Percentiles rank a stretch among this genome's conserved stretches.
phyloP scores from a whole-genome alignment of 1,139 yeast genomes.

The Taiozyma sp. region DNA sequence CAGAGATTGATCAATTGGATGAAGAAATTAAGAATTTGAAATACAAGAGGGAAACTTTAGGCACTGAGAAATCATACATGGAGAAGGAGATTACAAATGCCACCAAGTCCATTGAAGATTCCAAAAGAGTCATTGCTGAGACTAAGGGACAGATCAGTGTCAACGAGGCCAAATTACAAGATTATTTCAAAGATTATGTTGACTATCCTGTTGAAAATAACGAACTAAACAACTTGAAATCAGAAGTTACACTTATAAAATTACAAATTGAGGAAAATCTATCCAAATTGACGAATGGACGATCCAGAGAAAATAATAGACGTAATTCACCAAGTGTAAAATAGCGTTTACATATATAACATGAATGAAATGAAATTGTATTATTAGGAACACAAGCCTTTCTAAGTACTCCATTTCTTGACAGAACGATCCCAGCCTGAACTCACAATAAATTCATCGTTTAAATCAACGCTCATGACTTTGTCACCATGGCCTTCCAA shows the following conservation, averaged over 20 bases:
- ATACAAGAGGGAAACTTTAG: conserved; percentile 34
- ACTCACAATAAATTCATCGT: conserved; percentile 44
- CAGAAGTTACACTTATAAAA: conserved; percentile 25
- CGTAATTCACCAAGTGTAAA: conserved; percentile 17
- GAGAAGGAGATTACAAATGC: conserved; percentile 62
- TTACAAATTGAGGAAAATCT: conserved; percentile 27
- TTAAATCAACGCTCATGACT: conserved; percentile 66
- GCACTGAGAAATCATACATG: conserved; percentile 63
- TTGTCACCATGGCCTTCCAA: conserved; percentile 66
- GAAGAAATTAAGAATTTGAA: conserved; percentile 35
- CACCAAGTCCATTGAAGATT: conserved; percentile 47
- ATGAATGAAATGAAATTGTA: not conserved
- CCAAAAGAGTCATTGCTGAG: conserved; percentile 37
- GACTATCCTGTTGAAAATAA: conserved; percentile 28
- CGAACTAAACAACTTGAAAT: conserved; percentile 25
- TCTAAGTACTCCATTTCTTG: conserved; percentile 47
- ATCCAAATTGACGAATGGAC: conserved; percentile 28
- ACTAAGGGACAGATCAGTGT: conserved; percentile 15
- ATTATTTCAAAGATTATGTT: conserved; percentile 27
- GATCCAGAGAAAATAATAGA: conserved; percentile 19
- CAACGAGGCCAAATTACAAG: conserved; percentile 28
- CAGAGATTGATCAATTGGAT: conserved; percentile 23
- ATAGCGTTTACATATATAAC: not conserved
- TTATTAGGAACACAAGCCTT: not conserved
- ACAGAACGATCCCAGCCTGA: conserved; percentile 86